Conservation (phyloP, 345 rosid species). For the Noccaea caerulescens region DNA sequence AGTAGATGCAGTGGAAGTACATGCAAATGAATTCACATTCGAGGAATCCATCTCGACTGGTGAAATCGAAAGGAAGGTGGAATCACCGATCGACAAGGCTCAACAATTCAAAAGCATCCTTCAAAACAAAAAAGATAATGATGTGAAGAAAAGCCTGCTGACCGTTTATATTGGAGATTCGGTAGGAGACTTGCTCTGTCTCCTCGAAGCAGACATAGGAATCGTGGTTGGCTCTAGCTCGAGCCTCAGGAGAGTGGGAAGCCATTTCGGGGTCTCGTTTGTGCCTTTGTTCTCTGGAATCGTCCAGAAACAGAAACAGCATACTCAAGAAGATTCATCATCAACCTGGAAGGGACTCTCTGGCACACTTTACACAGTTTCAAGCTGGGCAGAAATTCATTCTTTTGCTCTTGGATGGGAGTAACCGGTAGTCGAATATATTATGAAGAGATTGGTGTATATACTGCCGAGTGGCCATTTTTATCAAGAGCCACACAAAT, state of each 20-base stretch:
- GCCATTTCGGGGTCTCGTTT: constrained; percentile 85
- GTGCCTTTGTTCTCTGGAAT: constrained; percentile 71
- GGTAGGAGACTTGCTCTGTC: constrained; percentile 89
- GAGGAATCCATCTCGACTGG: constrained; percentile 78
- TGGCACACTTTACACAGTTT: constrained; percentile 81
- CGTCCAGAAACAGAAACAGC: constrained; percentile 73
- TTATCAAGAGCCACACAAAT: constrained; percentile 43
- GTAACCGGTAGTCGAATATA: constrained; percentile 33
- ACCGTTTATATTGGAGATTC: constrained; percentile 90
- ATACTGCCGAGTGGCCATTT: constrained; percentile 42
- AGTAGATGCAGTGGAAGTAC: constrained; percentile 60
- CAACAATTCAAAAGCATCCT: constrained; percentile 61
- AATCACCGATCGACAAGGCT: constrained; percentile 80
- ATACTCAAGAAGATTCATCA: constrained; percentile 45
- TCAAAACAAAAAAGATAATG: constrained; percentile 36
- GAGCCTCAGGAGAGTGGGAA: constrained; percentile 83
- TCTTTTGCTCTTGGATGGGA: constrained; percentile 90
- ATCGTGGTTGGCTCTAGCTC: constrained; percentile 81
- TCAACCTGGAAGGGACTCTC: constrained; percentile 67
- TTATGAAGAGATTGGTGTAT: constrained; percentile 24
- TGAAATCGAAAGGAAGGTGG: constrained; percentile 64
- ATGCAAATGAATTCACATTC: constrained; percentile 79
- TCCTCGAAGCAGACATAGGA: constrained; percentile 91
- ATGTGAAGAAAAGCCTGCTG: constrained; percentile 49
- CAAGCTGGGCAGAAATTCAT: constrained; percentile 92